Evolutionary conservation across 495 filamentous ascomycete species (phyloP), one percentile per base, ranked within the genome.

Genomic region (Neurospora intermedia): DNA sequence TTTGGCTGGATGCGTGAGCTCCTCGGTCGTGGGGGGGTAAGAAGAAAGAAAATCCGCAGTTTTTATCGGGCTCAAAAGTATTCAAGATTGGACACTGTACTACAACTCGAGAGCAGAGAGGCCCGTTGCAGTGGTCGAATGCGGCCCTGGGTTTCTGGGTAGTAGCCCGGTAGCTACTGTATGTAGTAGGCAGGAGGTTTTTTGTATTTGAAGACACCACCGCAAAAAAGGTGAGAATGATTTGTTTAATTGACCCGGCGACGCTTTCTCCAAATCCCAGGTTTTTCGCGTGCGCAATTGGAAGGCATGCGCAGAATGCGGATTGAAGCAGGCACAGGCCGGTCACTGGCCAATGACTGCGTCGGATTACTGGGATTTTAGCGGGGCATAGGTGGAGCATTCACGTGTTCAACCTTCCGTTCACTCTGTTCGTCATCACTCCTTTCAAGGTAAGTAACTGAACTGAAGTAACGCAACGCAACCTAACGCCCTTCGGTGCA

Each of bases 171-270:
- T 31, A 2, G 27, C 27, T 31, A 31, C 27, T 31, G 27, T 31
- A 31, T 31, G 27, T 31, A 31, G 27, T 31, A 31, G 27, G 27
- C 27, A 31, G 27, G 27, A 31, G 27, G 27, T 31, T 31, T 31
- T 31, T 31, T 31, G 9, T 27, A 15, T 31, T 59, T 27, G 10
- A 31, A 20, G 41, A 72, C 18, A 42, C 69, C 69, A 7, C 10
- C 8, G n/a, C 27, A 11, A 66, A 11, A 11, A 66, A 70, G 48
- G 43, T 38, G 45, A 16, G 23, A 35, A 62, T 72, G 71, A 76
- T 73, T 77, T 78, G 77, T 77, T 80, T 78, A 76, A 80, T 77
- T 77, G 74, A 78, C 73, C 71, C 72, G 43, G 69, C 73, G 62
- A 78, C 74, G 48, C 72, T 70, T 43, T 35, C 43, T 39, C 70